Base-by-base conservation (phyloP, 257 asterid species). In the Solanum okadae region DNA sequence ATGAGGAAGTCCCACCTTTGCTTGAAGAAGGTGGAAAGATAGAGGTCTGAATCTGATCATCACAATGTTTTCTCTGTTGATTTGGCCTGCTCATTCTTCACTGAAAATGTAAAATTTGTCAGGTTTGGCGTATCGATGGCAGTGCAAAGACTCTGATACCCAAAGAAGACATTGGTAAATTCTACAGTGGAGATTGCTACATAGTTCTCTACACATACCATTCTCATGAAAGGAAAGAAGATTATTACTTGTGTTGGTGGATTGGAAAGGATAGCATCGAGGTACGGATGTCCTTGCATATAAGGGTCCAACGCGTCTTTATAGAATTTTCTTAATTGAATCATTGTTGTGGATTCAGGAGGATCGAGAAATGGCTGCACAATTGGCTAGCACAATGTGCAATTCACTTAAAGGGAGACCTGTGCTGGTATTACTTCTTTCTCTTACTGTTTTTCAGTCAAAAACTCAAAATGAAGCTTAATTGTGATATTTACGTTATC, bases 141-240 rank as follows among this genome's bases (percentile, higher is more conserved):
- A 93, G 91, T 93, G 98, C 94, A 86, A 97, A 97, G 93, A 94
- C 95, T 87, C 92, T 96, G 71, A 94, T 97, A 40, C 93, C 98
- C 82, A 88, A 59, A 87, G 98, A 96, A 89, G 98, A 97, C 71
- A 83, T 94, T 70, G 99, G 99, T 87, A 97, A 94, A 92, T 97
- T 97, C 89, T 97, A 91, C 87, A 90, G 98, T 56, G 99, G 99
- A 86, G 99, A 97, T 94, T 97, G 99, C 94, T 96, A 94, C 88
- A 94, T 97, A 33, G 94, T 95, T 90, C 99, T 96, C 75, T 96
- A 97, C 90, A 90, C 98, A 33, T 95, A 95, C 89, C 98, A 94
- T 90, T 95, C 98, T 76, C 88, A 92, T 87, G 99, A 97, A 89
- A 88, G 94, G 91, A 97, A 95, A 92, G 99, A 97, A 88, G 99